Percentiles rank a stretch among this genome's conserved stretches.
phyloP scores from a whole-genome alignment of 345 rosid genomes.

The Xanthoceras sorbifolium region DNA sequence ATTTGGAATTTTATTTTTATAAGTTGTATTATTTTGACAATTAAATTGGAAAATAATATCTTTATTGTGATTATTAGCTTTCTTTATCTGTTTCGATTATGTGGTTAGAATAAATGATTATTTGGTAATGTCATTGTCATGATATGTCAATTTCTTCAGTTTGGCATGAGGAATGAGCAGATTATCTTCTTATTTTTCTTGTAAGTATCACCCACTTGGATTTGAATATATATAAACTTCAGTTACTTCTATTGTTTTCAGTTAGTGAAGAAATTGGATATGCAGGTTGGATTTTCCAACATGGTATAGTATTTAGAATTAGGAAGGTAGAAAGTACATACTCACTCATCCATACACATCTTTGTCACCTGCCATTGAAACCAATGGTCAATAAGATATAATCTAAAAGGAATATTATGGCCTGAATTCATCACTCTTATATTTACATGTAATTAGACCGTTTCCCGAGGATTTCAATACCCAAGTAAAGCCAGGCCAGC shows the following conservation, averaged over 20 bases:
- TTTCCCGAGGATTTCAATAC: constrained; percentile 13
- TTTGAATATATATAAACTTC: background rate
- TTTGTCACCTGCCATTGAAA: constrained; percentile 2
- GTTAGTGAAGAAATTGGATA: background rate
- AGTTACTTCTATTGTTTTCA: constrained; percentile 1
- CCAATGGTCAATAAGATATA: background rate
- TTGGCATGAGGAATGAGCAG: constrained; percentile 10
- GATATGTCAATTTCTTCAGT: background rate
- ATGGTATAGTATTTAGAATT: background rate
- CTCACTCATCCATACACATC: background rate
- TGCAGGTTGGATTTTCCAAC: constrained; percentile 21
- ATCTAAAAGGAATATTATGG: constrained; percentile 18
- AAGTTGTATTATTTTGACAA: background rate
- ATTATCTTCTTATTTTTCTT: constrained; percentile 11
- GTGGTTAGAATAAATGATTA: background rate
- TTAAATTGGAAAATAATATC: background rate
- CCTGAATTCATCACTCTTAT: background rate
- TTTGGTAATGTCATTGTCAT: background rate
- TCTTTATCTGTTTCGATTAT: background rate
- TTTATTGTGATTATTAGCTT: background rate
- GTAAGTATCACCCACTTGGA: background rate
- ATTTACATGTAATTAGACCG: constrained; percentile 14
- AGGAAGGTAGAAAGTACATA: constrained; percentile 11
- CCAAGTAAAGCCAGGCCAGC: background rate
- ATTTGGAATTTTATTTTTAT: background rate